Percentiles rank a stretch among this genome's conserved stretches.
Conservation (phyloP, 2,329 filamentous ascomycete genomes). For the Stachybotrys elegans region DNA sequence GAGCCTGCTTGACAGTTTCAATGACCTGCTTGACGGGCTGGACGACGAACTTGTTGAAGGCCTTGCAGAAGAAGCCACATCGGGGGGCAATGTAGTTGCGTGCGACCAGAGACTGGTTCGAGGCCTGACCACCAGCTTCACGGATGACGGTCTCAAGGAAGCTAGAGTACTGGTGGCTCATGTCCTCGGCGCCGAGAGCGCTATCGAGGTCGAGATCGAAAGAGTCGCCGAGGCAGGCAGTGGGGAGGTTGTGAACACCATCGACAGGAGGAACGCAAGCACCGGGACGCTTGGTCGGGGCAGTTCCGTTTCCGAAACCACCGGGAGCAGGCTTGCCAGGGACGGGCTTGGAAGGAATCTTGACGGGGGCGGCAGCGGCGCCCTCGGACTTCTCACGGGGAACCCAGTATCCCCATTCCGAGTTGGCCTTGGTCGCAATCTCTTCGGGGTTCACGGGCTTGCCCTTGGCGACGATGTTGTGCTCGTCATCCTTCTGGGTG, state of each 20-base stretch:
- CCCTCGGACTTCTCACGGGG: slow-evolving; percentile 7
- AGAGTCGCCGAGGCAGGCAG: slow-evolving; percentile 17
- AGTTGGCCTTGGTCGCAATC: slow-evolving; percentile 14
- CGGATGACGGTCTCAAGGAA: slow-evolving; percentile 8
- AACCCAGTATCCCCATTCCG: slow-evolving; percentile 20
- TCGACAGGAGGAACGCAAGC: neutral
- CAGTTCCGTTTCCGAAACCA: neutral
- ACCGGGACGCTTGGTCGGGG: neutral
- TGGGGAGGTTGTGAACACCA: neutral
- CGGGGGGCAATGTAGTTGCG: slow-evolving; percentile 6
- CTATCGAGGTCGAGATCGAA: slow-evolving; percentile 24
- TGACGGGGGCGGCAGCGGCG: too few species aligned
- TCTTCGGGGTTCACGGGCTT: slow-evolving; percentile 14
- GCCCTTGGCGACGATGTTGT: slow-evolving; percentile 13
- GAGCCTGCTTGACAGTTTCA: slow-evolving; percentile 2
- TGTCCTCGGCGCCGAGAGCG: slow-evolving; percentile 14
- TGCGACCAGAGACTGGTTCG: neutral
- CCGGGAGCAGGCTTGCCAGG: neutral
- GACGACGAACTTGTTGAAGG: slow-evolving; percentile 1
- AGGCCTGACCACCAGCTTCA: neutral
- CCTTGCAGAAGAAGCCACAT: slow-evolving; percentile 5
- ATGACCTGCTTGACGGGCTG: slow-evolving; percentile 2
- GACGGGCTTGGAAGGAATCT: too few species aligned
- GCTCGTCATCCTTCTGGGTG: slow-evolving; percentile 8
- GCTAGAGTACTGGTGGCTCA: slow-evolving; percentile 8